Percentiles rank a stretch among this genome's conserved stretches.
Conservation (phyloP, 305 asterid genomes). For the Fraxinus baroniana region DNA sequence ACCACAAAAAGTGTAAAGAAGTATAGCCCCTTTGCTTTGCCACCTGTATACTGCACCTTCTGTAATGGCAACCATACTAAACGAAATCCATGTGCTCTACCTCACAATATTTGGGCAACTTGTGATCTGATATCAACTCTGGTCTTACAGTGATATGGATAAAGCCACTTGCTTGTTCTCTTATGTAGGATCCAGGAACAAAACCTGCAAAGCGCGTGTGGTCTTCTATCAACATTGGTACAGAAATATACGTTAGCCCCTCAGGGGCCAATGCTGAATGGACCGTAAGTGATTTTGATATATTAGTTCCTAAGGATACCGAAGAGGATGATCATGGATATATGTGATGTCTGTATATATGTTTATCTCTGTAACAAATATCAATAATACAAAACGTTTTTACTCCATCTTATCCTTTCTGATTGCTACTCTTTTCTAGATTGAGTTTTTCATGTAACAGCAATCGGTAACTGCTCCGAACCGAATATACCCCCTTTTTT, state of each 20-base stretch:
- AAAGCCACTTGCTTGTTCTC: not conserved
- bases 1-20: not conserved
- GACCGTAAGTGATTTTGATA: constrained; percentile 68
- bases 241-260: constrained; percentile 68
- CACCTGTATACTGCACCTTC: not conserved
- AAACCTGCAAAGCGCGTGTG: constrained; percentile 63
- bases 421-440: not conserved
- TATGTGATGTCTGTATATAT: constrained; percentile 18
- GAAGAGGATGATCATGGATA: constrained; percentile 22
- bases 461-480: not conserved
- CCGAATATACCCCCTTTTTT: not conserved
- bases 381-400: not conserved
- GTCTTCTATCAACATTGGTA: constrained; percentile 69
- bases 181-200: constrained; percentile 73
- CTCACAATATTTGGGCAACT: constrained; percentile 4
- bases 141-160: not conserved
- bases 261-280: constrained; percentile 65
- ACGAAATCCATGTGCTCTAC: not conserved
- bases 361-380: not conserved
- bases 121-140: not conserved
- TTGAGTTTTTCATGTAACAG: not conserved
- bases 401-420: not conserved
- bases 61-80: not conserved
- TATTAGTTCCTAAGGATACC: constrained; percentile 41
- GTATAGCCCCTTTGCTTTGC: not conserved